Evolutionary conservation across 139 green algal genomes (phyloP).

Genomic region (Tetradesmus lagerheimii): DNA sequence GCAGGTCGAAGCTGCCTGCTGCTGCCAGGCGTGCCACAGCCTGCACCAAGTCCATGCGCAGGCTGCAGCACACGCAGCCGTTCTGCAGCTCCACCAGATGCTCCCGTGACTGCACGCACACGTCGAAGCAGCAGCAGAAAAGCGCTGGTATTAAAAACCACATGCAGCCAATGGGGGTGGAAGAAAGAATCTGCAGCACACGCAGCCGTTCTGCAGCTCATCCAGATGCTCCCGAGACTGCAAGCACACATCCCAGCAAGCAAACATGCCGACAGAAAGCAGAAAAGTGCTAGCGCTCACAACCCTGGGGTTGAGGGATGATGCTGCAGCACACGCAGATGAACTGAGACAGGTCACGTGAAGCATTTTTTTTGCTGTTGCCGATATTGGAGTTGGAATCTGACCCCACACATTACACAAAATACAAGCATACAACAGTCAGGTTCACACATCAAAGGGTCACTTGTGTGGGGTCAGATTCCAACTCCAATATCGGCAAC

Average conservation of each 20-base stretch:
- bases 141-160: too few species aligned
- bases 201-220: slow-evolving; percentile 54
- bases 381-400: slow-evolving; percentile 11
- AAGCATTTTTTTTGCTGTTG: too few species aligned
- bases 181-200: not conserved
- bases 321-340: not conserved
- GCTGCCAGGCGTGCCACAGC: slow-evolving; percentile 67
- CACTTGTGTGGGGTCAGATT: not conserved
- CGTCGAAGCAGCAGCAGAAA: slow-evolving; percentile 24
- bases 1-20: slow-evolving; percentile 74
- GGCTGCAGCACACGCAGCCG: slow-evolving; percentile 93
- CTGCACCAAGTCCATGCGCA: slow-evolving; percentile 81
- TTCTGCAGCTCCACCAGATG: slow-evolving; percentile 67
- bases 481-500: slow-evolving; percentile 11
- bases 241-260: not conserved
- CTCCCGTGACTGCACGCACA: slow-evolving; percentile 7
- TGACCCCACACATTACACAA: not conserved
- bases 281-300: too few species aligned
- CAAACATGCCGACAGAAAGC: not conserved
- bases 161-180: too few species aligned
- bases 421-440: too few species aligned
- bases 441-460: too few species aligned
- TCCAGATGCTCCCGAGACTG: slow-evolving; percentile 22
- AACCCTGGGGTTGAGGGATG: too few species aligned
- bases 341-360: too few species aligned